Percentiles rank a stretch among this genome's conserved stretches.
phyloP scores from a whole-genome alignment of 2,329 filamentous ascomycete genomes.

The Exserohilum turcica region DNA sequence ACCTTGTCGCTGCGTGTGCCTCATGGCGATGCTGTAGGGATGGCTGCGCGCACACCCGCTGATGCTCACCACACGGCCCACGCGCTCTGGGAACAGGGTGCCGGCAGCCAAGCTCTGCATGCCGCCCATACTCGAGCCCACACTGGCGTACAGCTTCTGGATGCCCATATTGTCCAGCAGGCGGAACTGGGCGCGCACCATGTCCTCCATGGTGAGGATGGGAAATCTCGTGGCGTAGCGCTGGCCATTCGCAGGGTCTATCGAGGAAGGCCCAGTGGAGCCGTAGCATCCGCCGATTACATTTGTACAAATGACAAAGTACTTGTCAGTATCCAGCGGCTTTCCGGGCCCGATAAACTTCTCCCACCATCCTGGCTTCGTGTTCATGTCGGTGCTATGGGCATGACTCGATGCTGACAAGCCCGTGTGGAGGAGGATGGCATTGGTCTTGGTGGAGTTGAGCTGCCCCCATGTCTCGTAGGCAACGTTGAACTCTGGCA shows the following conservation, averaged over 20 bases:
- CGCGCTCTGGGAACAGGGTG: slow-evolving; percentile 78
- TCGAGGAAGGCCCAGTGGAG: slow-evolving; percentile 85
- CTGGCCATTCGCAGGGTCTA: slow-evolving; percentile 86
- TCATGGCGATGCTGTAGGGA: slow-evolving; percentile 98
- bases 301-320: slow-evolving; percentile 94
- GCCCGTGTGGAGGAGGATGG: slow-evolving; percentile 89
- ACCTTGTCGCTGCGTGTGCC: slow-evolving; percentile 89
- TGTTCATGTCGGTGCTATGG: slow-evolving; percentile 84
- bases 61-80: slow-evolving; percentile 83
- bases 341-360: slow-evolving; percentile 91
- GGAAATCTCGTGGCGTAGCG: slow-evolving; percentile 94
- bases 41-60: slow-evolving; percentile 93
- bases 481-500: slow-evolving; percentile 86
- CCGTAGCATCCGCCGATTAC: slow-evolving; percentile 96
- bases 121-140: slow-evolving; percentile 96
- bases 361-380: slow-evolving; percentile 97
- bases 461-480: slow-evolving; percentile 91
- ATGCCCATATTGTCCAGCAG: slow-evolving; percentile 82
- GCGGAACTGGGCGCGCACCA: slow-evolving; percentile 94
- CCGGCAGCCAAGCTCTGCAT: slow-evolving; percentile 95
- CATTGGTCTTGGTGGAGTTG: slow-evolving; percentile 82
- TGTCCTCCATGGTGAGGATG: slow-evolving; percentile 93
- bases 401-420: slow-evolving; percentile 97
- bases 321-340: slow-evolving; percentile 87
- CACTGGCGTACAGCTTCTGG: slow-evolving; percentile 81